Conservation (phyloP, 2,329 filamentous ascomycete genomes). For the Calonectria hongkongensis region DNA sequence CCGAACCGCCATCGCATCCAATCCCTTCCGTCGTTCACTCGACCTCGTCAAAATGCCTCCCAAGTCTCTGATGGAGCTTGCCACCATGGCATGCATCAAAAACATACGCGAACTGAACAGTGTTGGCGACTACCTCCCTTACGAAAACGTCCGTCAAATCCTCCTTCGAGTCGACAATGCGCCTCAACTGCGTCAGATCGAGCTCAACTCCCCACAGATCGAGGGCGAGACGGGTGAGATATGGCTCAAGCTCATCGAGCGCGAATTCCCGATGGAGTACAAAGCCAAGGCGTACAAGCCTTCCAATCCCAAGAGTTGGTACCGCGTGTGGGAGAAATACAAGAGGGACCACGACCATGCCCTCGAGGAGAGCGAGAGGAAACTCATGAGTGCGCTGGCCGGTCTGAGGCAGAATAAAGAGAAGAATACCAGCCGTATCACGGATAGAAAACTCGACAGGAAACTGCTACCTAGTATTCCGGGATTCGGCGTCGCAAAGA, state of each 20-base stretch:
- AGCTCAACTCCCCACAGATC: constrained; percentile 85
- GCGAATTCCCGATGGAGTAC: constrained; percentile 81
- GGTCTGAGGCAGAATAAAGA: constrained; percentile 75
- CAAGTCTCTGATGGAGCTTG: constrained; percentile 71
- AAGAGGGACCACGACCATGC: constrained; percentile 74
- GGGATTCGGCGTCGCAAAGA: constrained; percentile 59
- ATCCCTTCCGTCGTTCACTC: background rate
- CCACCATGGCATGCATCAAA: constrained; percentile 70
- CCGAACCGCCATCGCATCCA: background rate
- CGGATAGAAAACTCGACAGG: constrained; percentile 69
- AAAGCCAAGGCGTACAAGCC: constrained; percentile 79
- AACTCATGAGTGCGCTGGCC: constrained; percentile 74
- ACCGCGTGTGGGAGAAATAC: constrained; percentile 84
- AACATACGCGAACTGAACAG: constrained; percentile 77
- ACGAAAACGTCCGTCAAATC: constrained; percentile 77
- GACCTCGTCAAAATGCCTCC: constrained; percentile 60
- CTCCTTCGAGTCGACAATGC: constrained; percentile 83
- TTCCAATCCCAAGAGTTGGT: constrained; percentile 82
- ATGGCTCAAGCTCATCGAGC: constrained; percentile 87
- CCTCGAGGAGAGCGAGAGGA: constrained; percentile 75
- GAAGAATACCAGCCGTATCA: constrained; percentile 74
- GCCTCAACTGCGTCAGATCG: constrained; percentile 83
- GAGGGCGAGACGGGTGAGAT: constrained; percentile 80
- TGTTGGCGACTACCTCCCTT: constrained; percentile 82
- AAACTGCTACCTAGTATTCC: constrained; percentile 65